Conservation (phyloP, 2,329 filamentous ascomycete genomes). For the Exophiala dermatitidis region DNA sequence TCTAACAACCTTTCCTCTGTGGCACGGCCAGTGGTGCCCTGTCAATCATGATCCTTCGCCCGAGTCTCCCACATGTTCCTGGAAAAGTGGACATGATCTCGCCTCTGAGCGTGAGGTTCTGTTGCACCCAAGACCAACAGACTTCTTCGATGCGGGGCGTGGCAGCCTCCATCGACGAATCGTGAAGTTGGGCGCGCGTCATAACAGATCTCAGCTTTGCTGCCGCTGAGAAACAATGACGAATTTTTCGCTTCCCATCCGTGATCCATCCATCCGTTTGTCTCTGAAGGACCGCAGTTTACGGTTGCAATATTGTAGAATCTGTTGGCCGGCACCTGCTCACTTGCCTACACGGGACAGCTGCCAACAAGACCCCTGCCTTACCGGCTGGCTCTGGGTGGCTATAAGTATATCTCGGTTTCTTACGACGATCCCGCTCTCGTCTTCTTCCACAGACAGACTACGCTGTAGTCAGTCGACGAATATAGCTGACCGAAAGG, state of each 20-base stretch:
- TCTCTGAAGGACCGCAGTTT: neutral
- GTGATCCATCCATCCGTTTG: conserved; percentile 4
- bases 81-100: conserved; percentile 8
- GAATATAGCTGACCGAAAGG: conserved; percentile 17
- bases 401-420: neutral
- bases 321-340: too few relatives aligned
- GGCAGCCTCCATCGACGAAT: conserved; percentile 9
- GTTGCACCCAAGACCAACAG: neutral
- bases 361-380: neutral
- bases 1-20: neutral
- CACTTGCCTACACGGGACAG: neutral
- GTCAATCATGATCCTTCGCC: conserved; percentile 1
- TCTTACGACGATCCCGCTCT: neutral
- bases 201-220: conserved; percentile 6
- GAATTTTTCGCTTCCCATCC: conserved; percentile 9
- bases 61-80: conserved; percentile 9
- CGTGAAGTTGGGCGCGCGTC: conserved; percentile 3
- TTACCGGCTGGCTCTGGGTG: neutral
- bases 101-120: neutral
- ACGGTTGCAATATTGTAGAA: too few relatives aligned
- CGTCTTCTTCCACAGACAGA: conserved; percentile 1
- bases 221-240: conserved; percentile 15
- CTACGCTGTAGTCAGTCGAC: conserved; percentile 1
- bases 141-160: neutral
- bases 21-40: neutral